Percentiles rank a stretch among this genome's conserved stretches.
phyloP scores from a whole-genome alignment of 805 yeast species.

The Ogataea haglerorum region DNA sequence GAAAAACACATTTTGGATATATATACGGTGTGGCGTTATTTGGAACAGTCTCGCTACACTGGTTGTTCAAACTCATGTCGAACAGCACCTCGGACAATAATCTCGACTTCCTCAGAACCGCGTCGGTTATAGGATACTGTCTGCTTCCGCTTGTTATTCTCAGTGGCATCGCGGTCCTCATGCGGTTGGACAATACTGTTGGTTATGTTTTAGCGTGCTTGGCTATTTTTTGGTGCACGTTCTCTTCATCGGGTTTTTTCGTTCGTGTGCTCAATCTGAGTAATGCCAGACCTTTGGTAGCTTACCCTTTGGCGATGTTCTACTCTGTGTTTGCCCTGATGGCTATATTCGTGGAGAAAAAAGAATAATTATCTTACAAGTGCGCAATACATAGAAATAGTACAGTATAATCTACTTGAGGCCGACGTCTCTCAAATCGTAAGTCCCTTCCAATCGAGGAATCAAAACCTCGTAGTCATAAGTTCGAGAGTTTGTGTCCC shows the following conservation, averaged over 20 bases:
- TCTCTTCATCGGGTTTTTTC: constrained; percentile 89
- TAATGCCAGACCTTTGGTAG: constrained; percentile 85
- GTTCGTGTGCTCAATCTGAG: constrained; percentile 78
- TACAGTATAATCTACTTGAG: constrained; percentile 7
- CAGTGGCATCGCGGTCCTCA: constrained; percentile 65
- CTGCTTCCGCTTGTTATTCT: constrained; percentile 81
- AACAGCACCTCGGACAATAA: constrained; percentile 37
- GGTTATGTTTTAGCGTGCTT: constrained; percentile 70
- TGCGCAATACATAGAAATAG: constrained; percentile 6
- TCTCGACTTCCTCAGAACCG: constrained; percentile 66
- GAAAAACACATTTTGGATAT: constrained; percentile 95
- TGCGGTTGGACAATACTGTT: constrained; percentile 63
- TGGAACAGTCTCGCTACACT: constrained; percentile 83
- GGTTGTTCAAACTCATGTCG: constrained; percentile 84
- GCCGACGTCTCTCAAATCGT: constrained; percentile 6
- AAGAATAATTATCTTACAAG: constrained; percentile 11
- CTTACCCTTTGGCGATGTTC: constrained; percentile 88
- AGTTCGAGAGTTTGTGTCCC: constrained; percentile 47
- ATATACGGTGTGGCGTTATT: constrained; percentile 93
- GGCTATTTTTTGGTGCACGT: constrained; percentile 86
- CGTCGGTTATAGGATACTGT: constrained; percentile 92
- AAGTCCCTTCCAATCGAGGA: constrained; percentile 40
- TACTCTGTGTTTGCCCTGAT: constrained; percentile 92
- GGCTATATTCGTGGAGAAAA: constrained; percentile 67
- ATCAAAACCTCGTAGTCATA: constrained; percentile 66